phyloP scores from a whole-genome alignment of 2,329 filamentous ascomycete genomes.

The Eutypa lata region DNA sequence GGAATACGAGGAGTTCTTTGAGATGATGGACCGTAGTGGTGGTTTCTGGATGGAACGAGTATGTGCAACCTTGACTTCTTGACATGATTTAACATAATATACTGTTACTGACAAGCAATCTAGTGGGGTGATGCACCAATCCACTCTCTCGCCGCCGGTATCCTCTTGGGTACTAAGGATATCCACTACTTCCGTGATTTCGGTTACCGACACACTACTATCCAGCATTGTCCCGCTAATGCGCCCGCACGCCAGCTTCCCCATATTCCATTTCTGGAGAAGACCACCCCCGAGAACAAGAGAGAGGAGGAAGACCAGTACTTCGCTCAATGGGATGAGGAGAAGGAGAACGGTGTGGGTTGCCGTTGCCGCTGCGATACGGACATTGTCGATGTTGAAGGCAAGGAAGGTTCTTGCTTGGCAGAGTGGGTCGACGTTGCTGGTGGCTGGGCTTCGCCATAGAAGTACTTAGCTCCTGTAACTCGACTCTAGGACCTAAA shows the following conservation, averaged over 20 bases:
- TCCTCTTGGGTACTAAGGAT: conserved; percentile 74
- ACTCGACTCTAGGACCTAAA: neutral
- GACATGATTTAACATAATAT: neutral
- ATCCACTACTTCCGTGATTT: conserved; percentile 99
- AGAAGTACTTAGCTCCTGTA: neutral
- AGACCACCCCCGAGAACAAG: conserved; percentile 69
- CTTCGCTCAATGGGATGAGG: conserved; percentile 83
- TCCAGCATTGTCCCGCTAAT: conserved; percentile 97
- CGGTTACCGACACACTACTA: conserved; percentile 96
- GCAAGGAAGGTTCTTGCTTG: conserved; percentile 92
- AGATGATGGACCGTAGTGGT: conserved; percentile 97
- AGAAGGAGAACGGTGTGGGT: conserved; percentile 93
- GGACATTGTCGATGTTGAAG: conserved; percentile 95
- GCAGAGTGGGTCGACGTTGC: conserved; percentile 97
- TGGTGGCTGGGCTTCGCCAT: conserved; percentile 71
- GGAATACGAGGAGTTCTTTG: conserved; percentile 95
- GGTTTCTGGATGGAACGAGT: conserved; percentile 99
- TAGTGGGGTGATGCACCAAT: conserved; percentile 99
- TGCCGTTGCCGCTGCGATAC: conserved; percentile 96
- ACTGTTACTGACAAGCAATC: conserved; percentile 31
- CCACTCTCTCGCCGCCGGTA: conserved; percentile 92
- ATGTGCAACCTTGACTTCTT: conserved; percentile 28
- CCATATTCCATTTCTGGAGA: conserved; percentile 76
- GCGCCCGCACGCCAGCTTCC: conserved; percentile 84
- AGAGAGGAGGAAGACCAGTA: conserved; percentile 95